Percentiles rank a stretch among this genome's conserved stretches.
These are phyloP conservation scores for Cenchrus americanus DNA, from an alignment of 176 grass and related monocot genomes.

Conservation along the genomic window DNA sequence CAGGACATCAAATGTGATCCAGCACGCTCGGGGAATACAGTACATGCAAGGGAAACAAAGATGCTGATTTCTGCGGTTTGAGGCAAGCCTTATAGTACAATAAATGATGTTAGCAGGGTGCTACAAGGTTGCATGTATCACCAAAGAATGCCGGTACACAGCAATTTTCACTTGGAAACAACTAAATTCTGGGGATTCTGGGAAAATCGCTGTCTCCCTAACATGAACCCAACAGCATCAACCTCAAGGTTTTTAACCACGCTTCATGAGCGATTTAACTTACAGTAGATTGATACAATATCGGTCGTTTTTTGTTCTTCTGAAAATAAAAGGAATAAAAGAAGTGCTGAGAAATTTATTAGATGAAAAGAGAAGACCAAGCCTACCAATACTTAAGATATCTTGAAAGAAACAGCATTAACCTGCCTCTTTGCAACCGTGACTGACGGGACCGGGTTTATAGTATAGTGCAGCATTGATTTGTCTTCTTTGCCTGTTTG, in stretches of 20 bases:
- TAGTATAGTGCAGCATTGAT: slow-evolving; percentile 90
- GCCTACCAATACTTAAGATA: background rate
- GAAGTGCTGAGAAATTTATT: slow-evolving; percentile 28
- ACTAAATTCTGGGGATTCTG: background rate
- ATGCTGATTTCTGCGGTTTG: background rate
- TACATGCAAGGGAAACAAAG: background rate
- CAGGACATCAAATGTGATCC: background rate
- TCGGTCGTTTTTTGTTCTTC: slow-evolving; percentile 8
- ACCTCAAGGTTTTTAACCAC: background rate
- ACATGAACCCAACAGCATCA: background rate
- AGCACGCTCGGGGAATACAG: slow-evolving; percentile 4
- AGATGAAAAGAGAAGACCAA: slow-evolving; percentile 6
- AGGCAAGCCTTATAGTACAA: slow-evolving; percentile 5
- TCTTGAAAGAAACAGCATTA: background rate
- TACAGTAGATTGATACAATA: slow-evolving; percentile 40
- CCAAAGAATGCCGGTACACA: slow-evolving; percentile 33
- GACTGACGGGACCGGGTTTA: slow-evolving; percentile 33
- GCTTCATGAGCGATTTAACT: slow-evolving; percentile 25
- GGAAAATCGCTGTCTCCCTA: background rate
- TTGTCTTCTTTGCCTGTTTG: slow-evolving; percentile 98
- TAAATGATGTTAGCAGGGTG: slow-evolving; percentile 38
- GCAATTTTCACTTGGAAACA: slow-evolving; percentile 7
- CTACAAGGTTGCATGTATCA: background rate
- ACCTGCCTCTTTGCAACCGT: slow-evolving; percentile 46
- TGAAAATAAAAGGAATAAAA: slow-evolving; percentile 6